A percentile compares a stretch with the other conserved stretches of the same genome.
These are phyloP conservation scores for Uronychia binucleata DNA, from an alignment of 73 alveolate species.

Conservation along the genomic window DNA sequence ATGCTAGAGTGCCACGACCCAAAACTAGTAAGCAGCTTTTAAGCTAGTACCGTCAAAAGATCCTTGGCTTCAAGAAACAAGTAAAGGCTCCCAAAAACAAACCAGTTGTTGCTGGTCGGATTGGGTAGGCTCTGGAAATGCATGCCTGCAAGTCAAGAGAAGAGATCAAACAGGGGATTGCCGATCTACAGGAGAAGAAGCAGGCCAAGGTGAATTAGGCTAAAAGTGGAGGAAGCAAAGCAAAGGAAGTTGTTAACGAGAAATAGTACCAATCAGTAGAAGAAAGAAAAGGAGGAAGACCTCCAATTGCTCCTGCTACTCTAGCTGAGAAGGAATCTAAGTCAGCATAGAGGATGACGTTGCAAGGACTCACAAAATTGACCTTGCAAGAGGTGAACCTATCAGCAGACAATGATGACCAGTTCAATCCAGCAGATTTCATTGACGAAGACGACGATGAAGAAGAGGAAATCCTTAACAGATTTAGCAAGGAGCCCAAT, in stretches of 20 bases:
- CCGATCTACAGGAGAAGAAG: background rate
- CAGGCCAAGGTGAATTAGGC: no score
- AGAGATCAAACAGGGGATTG: background rate
- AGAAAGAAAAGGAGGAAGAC: no score
- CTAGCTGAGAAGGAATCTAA: background rate
- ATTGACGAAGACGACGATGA: background rate
- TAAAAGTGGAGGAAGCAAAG: no score
- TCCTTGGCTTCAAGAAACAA: background rate
- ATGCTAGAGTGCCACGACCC: background rate
- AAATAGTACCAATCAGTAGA: no score
- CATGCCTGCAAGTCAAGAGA: no score
- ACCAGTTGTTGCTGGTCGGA: background rate
- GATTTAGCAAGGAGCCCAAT: background rate
- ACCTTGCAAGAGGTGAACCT: background rate
- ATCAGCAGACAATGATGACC: background rate
- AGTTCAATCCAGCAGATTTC: background rate
- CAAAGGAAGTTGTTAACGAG: no score
- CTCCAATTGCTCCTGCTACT: no score
- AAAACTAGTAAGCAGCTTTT: background rate
- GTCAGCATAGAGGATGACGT: background rate
- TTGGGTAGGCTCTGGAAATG: no score
- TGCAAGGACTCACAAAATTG: background rate
- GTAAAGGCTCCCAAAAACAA: background rate
- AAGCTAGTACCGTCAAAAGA: no score
- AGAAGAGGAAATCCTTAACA: background rate